These are phyloP conservation scores for Cladosporium sp. DNA, from an alignment of 2,329 filamentous ascomycete species.

Conservation along the genomic window DNA sequence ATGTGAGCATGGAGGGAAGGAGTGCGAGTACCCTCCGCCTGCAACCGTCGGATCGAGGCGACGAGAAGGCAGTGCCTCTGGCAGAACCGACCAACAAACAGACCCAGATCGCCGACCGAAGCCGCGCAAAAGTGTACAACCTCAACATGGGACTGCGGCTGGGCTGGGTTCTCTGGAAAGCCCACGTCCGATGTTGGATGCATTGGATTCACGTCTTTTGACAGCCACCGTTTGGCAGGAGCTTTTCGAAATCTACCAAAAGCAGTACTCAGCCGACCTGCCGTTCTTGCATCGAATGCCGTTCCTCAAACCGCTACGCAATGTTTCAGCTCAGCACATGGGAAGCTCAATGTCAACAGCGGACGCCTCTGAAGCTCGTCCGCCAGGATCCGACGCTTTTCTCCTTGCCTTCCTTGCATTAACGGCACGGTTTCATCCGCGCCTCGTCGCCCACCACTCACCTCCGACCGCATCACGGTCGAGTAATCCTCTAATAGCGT, in stretches of 20 bases:
- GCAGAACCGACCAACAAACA: slow-evolving; percentile 14
- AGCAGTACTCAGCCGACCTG: slow-evolving; percentile 68
- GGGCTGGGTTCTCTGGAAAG: slow-evolving; percentile 38
- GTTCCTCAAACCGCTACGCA: slow-evolving; percentile 48
- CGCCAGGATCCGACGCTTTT: slow-evolving; percentile 52
- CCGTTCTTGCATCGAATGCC: slow-evolving; percentile 67
- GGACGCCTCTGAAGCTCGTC: slow-evolving; percentile 36
- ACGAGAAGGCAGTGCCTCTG: slow-evolving; percentile 23
- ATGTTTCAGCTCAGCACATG: slow-evolving; percentile 25
- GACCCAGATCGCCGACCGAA: slow-evolving; percentile 29
- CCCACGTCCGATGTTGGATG: slow-evolving; percentile 48
- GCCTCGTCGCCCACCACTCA: slow-evolving; percentile 53
- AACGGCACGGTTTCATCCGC: slow-evolving; percentile 64
- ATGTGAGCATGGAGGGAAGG: slow-evolving; percentile 66
- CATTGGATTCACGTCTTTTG: slow-evolving; percentile 58
- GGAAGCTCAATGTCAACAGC: slow-evolving; percentile 17
- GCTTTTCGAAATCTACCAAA: slow-evolving; percentile 65
- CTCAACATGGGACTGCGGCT: slow-evolving; percentile 30
- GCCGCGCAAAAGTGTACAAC: slow-evolving; percentile 36
- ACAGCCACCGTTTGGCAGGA: slow-evolving; percentile 65
- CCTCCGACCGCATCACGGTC: slow-evolving; percentile 44
- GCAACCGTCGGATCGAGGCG: slow-evolving; percentile 31
- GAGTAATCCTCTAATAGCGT: slow-evolving; percentile 54
- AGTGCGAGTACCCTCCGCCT: slow-evolving; percentile 67
- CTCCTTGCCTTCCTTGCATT: slow-evolving; percentile 65